Percentiles rank a stretch among this genome's conserved stretches.
These are phyloP conservation scores for Phytophthora vignae DNA, from an alignment of 352 stramenopile species.

Conservation along the genomic window DNA sequence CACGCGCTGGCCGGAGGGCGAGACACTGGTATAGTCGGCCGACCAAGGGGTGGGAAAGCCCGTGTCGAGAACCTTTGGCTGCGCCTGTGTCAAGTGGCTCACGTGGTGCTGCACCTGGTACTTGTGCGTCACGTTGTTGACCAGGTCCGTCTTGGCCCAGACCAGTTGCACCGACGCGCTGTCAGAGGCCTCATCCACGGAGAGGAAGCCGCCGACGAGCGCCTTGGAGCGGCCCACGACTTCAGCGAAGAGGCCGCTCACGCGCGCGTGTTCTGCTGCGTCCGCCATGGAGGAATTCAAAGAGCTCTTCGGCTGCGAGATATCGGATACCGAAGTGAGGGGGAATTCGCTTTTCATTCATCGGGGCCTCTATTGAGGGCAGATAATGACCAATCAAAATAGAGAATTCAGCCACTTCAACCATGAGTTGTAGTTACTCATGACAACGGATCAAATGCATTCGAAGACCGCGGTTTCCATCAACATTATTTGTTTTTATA, in stretches of 20 bases:
- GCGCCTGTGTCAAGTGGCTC: conserved; percentile 14
- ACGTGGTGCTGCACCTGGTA: conserved; percentile 69
- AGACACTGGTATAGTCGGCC: conserved; percentile 58
- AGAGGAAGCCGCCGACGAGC: conserved; percentile 54
- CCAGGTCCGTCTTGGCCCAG: conserved; percentile 66
- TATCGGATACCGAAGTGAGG: neutral
- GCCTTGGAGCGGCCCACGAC: conserved; percentile 62
- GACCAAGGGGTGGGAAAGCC: conserved; percentile 54
- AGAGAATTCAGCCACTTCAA: neutral
- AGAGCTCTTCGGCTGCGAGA: neutral
- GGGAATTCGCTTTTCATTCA: neutral
- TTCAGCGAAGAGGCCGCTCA: conserved; percentile 56
- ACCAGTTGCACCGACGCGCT: conserved; percentile 59
- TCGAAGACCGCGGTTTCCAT: neutral
- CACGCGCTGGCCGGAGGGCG: conserved; percentile 57
- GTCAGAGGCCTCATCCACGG: conserved; percentile 23
- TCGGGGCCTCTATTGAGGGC: neutral
- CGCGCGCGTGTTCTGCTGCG: conserved; percentile 31
- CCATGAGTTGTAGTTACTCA: too few species aligned
- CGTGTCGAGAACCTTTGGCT: conserved; percentile 39
- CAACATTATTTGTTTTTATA: neutral
- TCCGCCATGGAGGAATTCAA: conserved; percentile 8
- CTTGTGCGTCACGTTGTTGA: conserved; percentile 63
- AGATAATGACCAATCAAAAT: neutral
- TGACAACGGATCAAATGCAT: neutral